Conservation (phyloP, 208 protist species). For the Leishmania amazonensis region DNA sequence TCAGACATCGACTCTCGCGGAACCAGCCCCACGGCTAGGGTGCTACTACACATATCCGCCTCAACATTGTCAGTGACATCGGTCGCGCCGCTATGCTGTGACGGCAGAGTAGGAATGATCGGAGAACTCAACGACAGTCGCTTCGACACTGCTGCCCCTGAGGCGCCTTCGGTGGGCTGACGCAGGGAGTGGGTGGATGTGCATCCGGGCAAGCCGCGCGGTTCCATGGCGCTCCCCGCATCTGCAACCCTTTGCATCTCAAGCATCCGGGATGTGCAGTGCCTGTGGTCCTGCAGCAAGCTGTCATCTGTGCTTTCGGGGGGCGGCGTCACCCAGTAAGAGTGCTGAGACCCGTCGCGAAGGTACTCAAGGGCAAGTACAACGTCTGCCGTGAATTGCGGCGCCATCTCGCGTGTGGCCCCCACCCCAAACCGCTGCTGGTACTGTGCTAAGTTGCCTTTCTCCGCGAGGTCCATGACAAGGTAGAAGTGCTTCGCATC, state of each 20-base stretch:
- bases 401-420: conserved; percentile 62
- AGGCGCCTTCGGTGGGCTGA: not conserved
- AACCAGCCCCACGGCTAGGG: not conserved
- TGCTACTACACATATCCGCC: not conserved
- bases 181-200: not conserved
- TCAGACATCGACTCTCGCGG: not conserved
- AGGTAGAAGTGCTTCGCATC: conserved; percentile 54
- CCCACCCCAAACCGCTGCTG: conserved; percentile 49
- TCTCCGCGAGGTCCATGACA: conserved; percentile 85
- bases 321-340: conserved; percentile 39
- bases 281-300: not conserved
- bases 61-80: too few species aligned
- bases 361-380: conserved; percentile 85
- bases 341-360: conserved; percentile 64
- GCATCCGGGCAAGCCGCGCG: not conserved
- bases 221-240: not conserved
- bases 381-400: conserved; percentile 76
- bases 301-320: not conserved
- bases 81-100: not conserved
- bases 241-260: too few species aligned
- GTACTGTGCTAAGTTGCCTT: conserved; percentile 67
- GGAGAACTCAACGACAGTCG: not conserved
- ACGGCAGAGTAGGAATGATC: not conserved
- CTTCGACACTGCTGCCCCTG: not conserved
- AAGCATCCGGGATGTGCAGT: not conserved